A percentile compares a stretch with the other conserved stretches of the same genome.
Conservation (phyloP, 441 rosid species). For the Lepidium campestre region DNA sequence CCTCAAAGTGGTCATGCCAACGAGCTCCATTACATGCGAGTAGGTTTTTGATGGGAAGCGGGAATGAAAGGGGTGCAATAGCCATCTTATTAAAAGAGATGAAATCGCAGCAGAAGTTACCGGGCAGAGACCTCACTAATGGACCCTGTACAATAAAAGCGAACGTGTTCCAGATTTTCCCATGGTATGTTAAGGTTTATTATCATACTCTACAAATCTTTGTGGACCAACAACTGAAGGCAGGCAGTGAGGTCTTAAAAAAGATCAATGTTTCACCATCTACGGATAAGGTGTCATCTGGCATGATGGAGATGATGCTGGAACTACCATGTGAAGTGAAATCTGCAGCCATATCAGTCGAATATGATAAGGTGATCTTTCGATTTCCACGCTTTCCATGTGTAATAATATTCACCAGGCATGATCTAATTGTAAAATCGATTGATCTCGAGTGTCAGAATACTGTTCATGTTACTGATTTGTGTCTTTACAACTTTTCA, state of each 20-base stretch:
- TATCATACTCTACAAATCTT: constrained; percentile 66
- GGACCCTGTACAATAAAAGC: constrained; percentile 49
- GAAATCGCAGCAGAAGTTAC: constrained; percentile 27
- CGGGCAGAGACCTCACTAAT: constrained; percentile 9
- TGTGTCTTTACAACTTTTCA: constrained; percentile 15
- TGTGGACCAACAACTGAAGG: constrained; percentile 59
- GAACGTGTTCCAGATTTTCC: constrained; percentile 84
- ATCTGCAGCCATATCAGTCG: constrained; percentile 71
- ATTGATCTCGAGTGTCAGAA: background rate
- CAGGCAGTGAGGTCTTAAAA: constrained; percentile 42
- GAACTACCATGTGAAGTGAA: constrained; percentile 67
- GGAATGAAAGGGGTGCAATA: constrained; percentile 94
- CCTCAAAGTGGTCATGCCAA: constrained; percentile 61
- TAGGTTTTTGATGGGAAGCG: constrained; percentile 95
- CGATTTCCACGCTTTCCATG: background rate
- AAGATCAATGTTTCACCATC: constrained; percentile 80
- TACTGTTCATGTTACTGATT: constrained; percentile 1
- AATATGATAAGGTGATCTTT: constrained; percentile 78
- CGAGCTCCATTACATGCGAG: constrained; percentile 70
- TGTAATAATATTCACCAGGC: background rate
- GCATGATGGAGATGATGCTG: constrained; percentile 84
- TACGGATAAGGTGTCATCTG: constrained; percentile 84
- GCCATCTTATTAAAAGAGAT: constrained; percentile 75
- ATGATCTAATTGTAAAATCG: background rate
- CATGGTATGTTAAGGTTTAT: constrained; percentile 93